A percentile compares a stretch with the other conserved stretches of the same genome.
These are phyloP conservation scores for Allium cepa DNA, from an alignment of 106 monocot genomes.

Conservation along the genomic window DNA sequence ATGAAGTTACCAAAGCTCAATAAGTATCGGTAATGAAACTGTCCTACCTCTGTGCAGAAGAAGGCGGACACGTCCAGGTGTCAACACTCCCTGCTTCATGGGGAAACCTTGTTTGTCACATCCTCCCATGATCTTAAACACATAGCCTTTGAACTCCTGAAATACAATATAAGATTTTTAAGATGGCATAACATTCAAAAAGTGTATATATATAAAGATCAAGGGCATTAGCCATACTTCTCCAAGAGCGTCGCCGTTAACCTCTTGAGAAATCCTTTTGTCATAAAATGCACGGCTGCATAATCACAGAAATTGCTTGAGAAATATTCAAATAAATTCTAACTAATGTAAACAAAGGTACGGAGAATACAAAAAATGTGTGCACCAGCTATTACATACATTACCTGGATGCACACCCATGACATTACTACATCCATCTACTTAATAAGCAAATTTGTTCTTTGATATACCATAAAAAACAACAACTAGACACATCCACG, in stretches of 20 bases:
- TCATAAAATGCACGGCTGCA: conserved; percentile 54
- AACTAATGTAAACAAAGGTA: too few species aligned
- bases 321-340: too few species aligned
- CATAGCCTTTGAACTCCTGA: conserved; percentile 70
- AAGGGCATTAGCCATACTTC: conserved; percentile 24
- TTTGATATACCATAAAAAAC: too few species aligned
- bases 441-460: too few species aligned
- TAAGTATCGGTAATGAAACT: background rate
- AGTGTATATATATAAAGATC: background rate
- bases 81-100: conserved; percentile 69
- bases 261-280: conserved; percentile 73
- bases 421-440: too few species aligned
- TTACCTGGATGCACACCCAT: too few species aligned
- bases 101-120: conserved; percentile 76
- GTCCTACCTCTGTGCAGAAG: conserved; percentile 41
- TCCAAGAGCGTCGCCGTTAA: conserved; percentile 60
- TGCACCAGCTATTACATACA: too few species aligned
- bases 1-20: too few species aligned
- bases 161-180: background rate
- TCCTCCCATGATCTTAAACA: conserved; percentile 61
- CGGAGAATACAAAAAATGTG: too few species aligned
- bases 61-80: conserved; percentile 49
- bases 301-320: too few species aligned
- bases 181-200: background rate
- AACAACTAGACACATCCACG: too few species aligned